Base-by-base conservation (phyloP, 1,284 basidiomycete species). In the Ceratobasidium papillatum region DNA sequence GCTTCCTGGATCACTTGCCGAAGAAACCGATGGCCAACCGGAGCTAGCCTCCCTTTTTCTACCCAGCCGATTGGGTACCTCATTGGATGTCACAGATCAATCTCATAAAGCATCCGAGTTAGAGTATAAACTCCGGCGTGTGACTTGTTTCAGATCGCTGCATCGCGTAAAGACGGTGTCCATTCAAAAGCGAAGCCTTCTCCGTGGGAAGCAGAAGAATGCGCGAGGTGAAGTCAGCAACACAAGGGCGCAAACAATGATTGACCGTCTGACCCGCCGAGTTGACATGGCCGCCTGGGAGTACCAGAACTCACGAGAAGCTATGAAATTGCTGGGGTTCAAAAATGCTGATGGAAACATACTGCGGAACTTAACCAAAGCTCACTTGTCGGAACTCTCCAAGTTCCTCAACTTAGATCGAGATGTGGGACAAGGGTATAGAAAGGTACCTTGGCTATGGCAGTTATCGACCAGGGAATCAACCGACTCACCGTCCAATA, bases 401-500 rank as follows among this genome's bases (percentile, higher is more conserved):
- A 45, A 11, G 4, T 25, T 30, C 22, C 61, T 63, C 19, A 17
- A 17, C 3, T 8, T 25, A 5, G 61, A 22, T 38, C 41, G 27
- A 11, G 22, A 63, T 4, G 41, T 45, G 34, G 61, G 61, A 7
- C 8, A 63, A 7, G 61, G 61, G 3, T 32, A 47, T 41, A 63
- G 47, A 41, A 25, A 45, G 19, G 25, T 63, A 2, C 61, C 61
- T 2, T 63, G 61, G 61, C 30, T 63, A 14, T 63, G 61, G 61
- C 25, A 12, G 8, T 14, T 63, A 2, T 9, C 25, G 11, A 7
- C 41, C 25, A n/a, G 7, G 22, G 41, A 45, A 5, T 2, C 7
- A 25, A 22, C 8, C 3, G 22, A 22, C 38, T 41, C 38, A 41
- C n/a, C 38, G 14, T 41, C 14, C 7, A 41, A 41, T 41, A 5